Percentiles rank a stretch among this genome's conserved stretches.
Evolutionary conservation across 441 rosid species (phyloP).

Genomic region (Gossypium aridum): DNA sequence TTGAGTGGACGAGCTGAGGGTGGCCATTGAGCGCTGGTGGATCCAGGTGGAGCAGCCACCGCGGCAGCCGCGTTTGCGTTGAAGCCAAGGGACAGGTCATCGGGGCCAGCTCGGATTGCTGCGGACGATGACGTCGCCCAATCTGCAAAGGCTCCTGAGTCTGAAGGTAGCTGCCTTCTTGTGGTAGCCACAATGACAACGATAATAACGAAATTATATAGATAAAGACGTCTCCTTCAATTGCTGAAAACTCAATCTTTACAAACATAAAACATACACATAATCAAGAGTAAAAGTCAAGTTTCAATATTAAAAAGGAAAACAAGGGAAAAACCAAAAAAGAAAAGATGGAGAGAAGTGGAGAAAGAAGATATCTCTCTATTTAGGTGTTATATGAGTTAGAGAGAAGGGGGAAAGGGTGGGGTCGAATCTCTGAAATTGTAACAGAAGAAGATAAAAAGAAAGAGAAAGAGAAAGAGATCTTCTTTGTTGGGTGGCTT

Average conservation of each 20-base stretch:
- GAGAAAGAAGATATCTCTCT: slow-evolving; percentile 7
- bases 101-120: slow-evolving; percentile 52
- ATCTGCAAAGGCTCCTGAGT: slow-evolving; percentile 88
- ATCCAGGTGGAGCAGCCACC: slow-evolving; percentile 25
- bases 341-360: neutral
- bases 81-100: slow-evolving; percentile 94
- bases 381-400: slow-evolving; percentile 28
- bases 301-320: neutral
- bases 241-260: neutral
- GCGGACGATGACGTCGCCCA: slow-evolving; percentile 65
- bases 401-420: slow-evolving; percentile 12
- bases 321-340: neutral
- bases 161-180: slow-evolving; percentile 76
- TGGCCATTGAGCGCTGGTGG: slow-evolving; percentile 41
- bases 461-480: slow-evolving; percentile 6
- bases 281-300: neutral
- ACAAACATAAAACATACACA: slow-evolving; percentile 4
- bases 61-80: slow-evolving; percentile 62
- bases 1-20: slow-evolving; percentile 29
- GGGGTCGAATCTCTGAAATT: slow-evolving; percentile 43
- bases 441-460: slow-evolving; percentile 23
- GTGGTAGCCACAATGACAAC: slow-evolving; percentile 90
- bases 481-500: slow-evolving; percentile 19
- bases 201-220: slow-evolving; percentile 1
- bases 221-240: neutral